Conservation (phyloP, 2,329 filamentous ascomycete species). For the Aspergillus aculeatus region DNA sequence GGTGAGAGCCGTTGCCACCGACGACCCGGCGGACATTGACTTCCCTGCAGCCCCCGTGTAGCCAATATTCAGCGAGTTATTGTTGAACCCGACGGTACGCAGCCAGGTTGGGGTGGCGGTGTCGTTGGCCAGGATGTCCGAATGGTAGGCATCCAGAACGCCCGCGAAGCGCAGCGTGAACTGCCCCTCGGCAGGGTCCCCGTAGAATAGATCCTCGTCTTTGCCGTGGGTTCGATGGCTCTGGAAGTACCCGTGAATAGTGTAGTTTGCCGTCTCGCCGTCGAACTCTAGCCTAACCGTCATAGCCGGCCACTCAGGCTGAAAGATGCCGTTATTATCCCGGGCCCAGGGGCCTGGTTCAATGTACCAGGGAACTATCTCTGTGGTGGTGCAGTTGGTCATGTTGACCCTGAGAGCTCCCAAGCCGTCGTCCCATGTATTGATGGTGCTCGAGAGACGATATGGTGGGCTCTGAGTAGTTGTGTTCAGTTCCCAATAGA, state of each 20-base stretch:
- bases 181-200: not conserved
- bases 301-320: no score
- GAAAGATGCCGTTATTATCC: not conserved
- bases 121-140: slow-evolving; percentile 13
- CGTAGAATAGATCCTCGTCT: not conserved
- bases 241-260: not conserved
- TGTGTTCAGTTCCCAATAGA: not conserved
- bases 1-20: no score
- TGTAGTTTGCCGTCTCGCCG: not conserved
- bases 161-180: slow-evolving; percentile 10
- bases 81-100: slow-evolving; percentile 17
- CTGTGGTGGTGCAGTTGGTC: not conserved
- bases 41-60: not conserved
- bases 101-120: slow-evolving; percentile 13
- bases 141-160: slow-evolving; percentile 18
- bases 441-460: not conserved
- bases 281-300: slow-evolving; percentile 9
- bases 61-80: slow-evolving; percentile 18
- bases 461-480: not conserved
- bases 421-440: not conserved
- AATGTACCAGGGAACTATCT: not conserved
- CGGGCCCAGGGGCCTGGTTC: not conserved
- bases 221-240: not conserved
- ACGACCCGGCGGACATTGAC: no score
- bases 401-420: not conserved